These are phyloP conservation scores for Bipolaris oryzae DNA, from an alignment of 2,329 filamentous ascomycete genomes.

Conservation along the genomic window DNA sequence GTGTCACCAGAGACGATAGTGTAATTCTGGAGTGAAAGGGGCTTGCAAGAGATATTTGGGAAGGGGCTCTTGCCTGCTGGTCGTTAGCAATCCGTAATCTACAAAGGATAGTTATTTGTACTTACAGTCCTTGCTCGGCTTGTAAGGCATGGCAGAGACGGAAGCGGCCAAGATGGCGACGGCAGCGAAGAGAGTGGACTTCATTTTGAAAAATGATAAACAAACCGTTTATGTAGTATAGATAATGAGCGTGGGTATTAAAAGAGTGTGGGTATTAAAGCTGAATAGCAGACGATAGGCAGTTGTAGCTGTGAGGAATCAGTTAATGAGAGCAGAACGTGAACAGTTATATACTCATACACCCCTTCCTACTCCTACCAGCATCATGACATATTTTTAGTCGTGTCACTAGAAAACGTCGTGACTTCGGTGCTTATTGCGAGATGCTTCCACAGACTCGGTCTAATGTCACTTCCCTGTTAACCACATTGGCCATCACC, in stretches of 20 bases:
- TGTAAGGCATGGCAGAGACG: not conserved
- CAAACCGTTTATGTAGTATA: not conserved
- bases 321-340: not conserved
- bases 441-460: not conserved
- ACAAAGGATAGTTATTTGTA: not conserved
- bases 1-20: not conserved
- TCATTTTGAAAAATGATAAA: not conserved
- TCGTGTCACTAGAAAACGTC: not conserved
- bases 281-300: not conserved
- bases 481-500: not conserved
- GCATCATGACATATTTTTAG: not conserved
- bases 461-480: not conserved
- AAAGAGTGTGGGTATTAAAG: not conserved
- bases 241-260: not conserved
- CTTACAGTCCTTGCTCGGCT: not conserved
- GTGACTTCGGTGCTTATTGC: not conserved
- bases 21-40: not conserved
- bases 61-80: not conserved
- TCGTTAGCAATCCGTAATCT: not conserved
- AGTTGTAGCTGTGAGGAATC: not conserved
- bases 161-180: slow-evolving; percentile 2
- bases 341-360: not conserved
- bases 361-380: not conserved
- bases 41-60: not conserved
- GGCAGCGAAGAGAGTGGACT: not conserved